Evolutionary conservation across 2,329 filamentous ascomycete genomes (phyloP), one percentile per base, ranked within the genome.

Genomic region (Pseudogymnoascus sp.): DNA sequence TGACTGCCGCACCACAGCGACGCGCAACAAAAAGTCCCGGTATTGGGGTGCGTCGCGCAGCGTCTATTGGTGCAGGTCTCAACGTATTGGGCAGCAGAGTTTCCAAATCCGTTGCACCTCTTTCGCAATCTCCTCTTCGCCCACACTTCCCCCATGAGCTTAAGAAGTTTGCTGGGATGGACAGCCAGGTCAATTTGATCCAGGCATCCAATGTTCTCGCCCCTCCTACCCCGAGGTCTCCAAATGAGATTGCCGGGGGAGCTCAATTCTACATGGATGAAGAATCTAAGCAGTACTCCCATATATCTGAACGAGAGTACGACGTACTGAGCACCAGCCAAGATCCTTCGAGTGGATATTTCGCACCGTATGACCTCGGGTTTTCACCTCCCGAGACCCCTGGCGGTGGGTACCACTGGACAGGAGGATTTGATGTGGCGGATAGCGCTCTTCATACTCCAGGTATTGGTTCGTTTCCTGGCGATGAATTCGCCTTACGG

Each of bases 331-430:
- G 36, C 26, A 9, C 36, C 40, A 57, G 23, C 62, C 23, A 21
- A 36, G 23, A 53, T 35, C 38, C 33, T n/a, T 36, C 26, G 7
- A 36, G 17, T 21, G 40, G 13, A 17, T 64, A 38, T 35, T 63
- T 63, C 57, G 23, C 50, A 9, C 17, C 50, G 15, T 36, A 28
- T 26, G 62, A 42, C 7, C 26, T 64, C 8, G 60, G 60, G 28
- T 61, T 42, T 36, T 63, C 63, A 5, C 63, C 63, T 40, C 63
- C 63, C 6, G 63, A 64, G 31, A 64, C 63, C 23, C 63, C 63
- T 28, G 60, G 42, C 21, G 33, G 33, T 17, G 53, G 59, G 1
- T 36, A 42, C 17, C 36, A 53, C 33, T 64, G 60, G 63, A 47
- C 21, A 15, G 59, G 59, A 15, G 59, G 59, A 60, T 64, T 42